Conservation (phyloP, 2,329 filamentous ascomycete genomes). For the Claviceps pazoutovae region DNA sequence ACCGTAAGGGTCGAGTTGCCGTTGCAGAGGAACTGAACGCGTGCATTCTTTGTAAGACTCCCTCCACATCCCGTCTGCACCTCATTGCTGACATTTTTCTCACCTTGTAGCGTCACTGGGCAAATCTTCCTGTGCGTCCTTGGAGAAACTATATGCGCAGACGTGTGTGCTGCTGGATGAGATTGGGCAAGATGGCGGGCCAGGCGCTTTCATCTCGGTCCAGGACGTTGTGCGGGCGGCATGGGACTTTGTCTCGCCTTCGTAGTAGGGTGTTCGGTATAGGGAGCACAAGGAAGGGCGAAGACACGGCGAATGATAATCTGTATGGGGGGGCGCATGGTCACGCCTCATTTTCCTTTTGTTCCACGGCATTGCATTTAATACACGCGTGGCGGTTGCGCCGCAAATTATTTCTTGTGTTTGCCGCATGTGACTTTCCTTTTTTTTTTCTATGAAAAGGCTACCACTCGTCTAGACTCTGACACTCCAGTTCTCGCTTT, state of each 20-base stretch:
- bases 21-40: conserved; percentile 92
- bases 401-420: no score
- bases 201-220: conserved; percentile 65
- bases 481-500: no score
- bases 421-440: no score
- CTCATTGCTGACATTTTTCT: neutral
- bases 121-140: conserved; percentile 71
- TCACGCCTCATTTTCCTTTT: no score
- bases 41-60: conserved; percentile 64
- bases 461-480: no score
- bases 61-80: neutral
- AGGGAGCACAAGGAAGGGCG: neutral
- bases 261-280: neutral
- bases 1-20: conserved; percentile 55
- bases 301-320: neutral
- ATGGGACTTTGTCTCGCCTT: conserved; percentile 11
- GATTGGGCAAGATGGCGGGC: conserved; percentile 62
- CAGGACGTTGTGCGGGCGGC: conserved; percentile 35
- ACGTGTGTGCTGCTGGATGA: conserved; percentile 77
- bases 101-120: conserved; percentile 62
- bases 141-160: conserved; percentile 78
- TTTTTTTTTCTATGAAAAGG: no score
- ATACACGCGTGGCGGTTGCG: no score
- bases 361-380: no score
- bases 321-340: neutral